Conservation (phyloP, 345 rosid species). For the Brassica juncea region DNA sequence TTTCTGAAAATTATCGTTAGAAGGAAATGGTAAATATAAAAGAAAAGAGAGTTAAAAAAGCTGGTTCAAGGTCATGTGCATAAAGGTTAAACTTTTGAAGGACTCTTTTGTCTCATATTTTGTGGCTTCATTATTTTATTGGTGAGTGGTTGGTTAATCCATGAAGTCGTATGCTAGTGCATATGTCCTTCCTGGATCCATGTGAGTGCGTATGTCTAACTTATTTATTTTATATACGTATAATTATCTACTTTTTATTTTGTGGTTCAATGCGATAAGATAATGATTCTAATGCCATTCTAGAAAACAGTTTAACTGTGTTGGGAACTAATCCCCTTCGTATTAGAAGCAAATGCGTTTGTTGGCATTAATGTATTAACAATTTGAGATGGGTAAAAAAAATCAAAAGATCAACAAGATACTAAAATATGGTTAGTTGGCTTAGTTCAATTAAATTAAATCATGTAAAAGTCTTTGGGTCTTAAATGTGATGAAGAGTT, state of each 20-base stretch:
- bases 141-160: constrained; percentile 26
- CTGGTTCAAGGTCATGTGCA: constrained; percentile 32
- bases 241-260: background rate
- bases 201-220: constrained; percentile 12
- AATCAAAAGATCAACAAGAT: background rate
- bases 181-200: constrained; percentile 36
- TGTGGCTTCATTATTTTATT: constrained; percentile 15
- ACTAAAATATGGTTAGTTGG: background rate
- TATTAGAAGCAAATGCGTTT: background rate
- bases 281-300: background rate
- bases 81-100: constrained; percentile 37
- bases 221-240: background rate
- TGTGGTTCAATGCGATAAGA: background rate
- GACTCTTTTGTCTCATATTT: constrained; percentile 39
- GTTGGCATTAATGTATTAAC: background rate
- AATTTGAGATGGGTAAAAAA: background rate
- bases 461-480: background rate
- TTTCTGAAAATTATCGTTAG: background rate
- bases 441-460: background rate
- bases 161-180: constrained; percentile 24
- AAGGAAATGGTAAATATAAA: constrained; percentile 16
- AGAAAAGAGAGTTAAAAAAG: background rate
- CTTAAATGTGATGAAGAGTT: background rate
- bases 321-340: background rate
- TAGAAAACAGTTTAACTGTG: background rate